Evolutionary conservation across 768 basidiomycete species (phyloP).

Genomic region (Boletus bicolor): DNA sequence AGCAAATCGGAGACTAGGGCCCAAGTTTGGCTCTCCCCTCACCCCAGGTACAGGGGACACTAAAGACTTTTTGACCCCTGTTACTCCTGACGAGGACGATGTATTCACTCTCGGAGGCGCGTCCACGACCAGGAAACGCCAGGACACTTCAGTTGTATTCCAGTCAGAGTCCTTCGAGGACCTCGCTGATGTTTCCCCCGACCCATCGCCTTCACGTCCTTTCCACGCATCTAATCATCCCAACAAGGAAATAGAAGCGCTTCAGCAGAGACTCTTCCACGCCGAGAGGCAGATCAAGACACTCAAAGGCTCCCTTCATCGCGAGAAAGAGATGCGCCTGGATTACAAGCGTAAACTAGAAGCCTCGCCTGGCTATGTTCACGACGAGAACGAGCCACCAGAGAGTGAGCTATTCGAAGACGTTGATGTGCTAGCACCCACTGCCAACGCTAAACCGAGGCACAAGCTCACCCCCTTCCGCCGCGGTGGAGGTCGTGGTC

Average conservation of each 20-base stretch:
- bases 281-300: conserved; percentile 84
- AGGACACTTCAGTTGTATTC: conserved; percentile 48
- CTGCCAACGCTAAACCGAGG: conserved; percentile 35
- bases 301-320: conserved; percentile 70
- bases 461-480: conserved; percentile 55
- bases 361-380: conserved; percentile 35
- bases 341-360: conserved; percentile 58
- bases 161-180: conserved; percentile 47
- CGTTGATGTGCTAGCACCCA: conserved; percentile 36
- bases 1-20: conserved; percentile 53
- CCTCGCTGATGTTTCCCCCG: conserved; percentile 52
- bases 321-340: conserved; percentile 81
- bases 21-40: conserved; percentile 67
- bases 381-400: conserved; percentile 36
- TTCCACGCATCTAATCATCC: conserved; percentile 75
- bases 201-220: conserved; percentile 56
- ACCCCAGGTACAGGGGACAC: conserved; percentile 56
- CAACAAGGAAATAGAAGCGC: conserved; percentile 74
- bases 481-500: conserved; percentile 40
- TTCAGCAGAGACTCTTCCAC: conserved; percentile 79
- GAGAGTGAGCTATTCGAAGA: conserved; percentile 48
- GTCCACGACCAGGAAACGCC: conserved; percentile 59
- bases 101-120: conserved; percentile 62
- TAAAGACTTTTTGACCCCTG: conserved; percentile 57
- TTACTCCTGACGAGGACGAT: conserved; percentile 54